A percentile compares a stretch with the other conserved stretches of the same genome.
Evolutionary conservation across 176 grass and related monocot species (phyloP).

Genomic region (Luzula sylvatica): DNA sequence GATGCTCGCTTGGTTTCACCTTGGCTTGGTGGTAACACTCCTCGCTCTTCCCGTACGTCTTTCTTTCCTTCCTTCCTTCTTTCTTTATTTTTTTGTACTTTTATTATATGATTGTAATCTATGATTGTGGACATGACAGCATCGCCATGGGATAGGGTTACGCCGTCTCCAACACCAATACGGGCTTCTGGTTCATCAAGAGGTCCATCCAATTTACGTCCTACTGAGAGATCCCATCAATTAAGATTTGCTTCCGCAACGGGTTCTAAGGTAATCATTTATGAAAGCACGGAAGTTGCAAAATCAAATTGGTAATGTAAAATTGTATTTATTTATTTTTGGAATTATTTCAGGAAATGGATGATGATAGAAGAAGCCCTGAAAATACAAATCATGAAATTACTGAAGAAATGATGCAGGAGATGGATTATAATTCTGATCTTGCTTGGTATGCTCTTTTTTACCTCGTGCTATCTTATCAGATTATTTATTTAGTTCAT

Average conservation of each 20-base stretch:
- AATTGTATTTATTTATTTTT: conserved; percentile 1
- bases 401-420: conserved; percentile 88
- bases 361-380: conserved; percentile 49
- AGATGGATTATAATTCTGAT: conserved; percentile 93
- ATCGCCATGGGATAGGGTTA: conserved; percentile 71
- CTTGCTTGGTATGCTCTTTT: conserved; percentile 56
- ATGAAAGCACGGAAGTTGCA: neutral
- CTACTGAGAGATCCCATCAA: conserved; percentile 58
- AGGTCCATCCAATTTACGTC: conserved; percentile 47
- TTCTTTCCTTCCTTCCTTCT: conserved; percentile 11
- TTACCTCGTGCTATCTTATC: neutral
- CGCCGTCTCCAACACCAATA: conserved; percentile 79
- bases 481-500: neutral
- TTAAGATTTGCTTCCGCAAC: conserved; percentile 38
- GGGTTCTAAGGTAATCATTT: conserved; percentile 48
- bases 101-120: neutral
- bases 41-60: conserved; percentile 38
- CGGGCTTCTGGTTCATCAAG: conserved; percentile 72
- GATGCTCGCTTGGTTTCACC: conserved; percentile 93
- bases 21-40: conserved; percentile 65
- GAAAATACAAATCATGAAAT: conserved; percentile 48
- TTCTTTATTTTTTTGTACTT: conserved; percentile 3
- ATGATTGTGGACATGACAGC: conserved; percentile 27
- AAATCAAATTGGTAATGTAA: neutral
- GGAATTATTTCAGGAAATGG: conserved; percentile 37